These are phyloP conservation scores for Coniochaeta sp. DNA, from an alignment of 2,329 filamentous ascomycete genomes.

Conservation along the genomic window DNA sequence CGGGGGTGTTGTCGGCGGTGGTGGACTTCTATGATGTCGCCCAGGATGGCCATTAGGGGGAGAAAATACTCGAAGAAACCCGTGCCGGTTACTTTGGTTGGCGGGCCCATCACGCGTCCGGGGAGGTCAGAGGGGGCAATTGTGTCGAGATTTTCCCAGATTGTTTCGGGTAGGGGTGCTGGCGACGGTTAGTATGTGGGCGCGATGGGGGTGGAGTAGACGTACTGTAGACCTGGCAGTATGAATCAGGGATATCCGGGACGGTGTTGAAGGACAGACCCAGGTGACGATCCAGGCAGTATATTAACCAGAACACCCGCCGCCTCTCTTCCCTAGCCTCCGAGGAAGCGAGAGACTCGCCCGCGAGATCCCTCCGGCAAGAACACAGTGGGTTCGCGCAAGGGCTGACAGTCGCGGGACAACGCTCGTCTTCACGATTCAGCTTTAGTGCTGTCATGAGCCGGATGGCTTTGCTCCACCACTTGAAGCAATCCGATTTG, in stretches of 20 bases:
- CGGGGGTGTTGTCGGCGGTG: constrained; percentile 34
- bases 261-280: constrained; percentile 38
- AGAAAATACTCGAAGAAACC: constrained; percentile 44
- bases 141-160: constrained; percentile 31
- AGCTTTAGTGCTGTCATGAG: constrained; percentile 30
- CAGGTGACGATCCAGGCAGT: constrained; percentile 38
- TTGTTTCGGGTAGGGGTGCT: constrained; percentile 31
- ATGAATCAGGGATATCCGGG: constrained; percentile 36
- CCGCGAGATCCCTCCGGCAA: constrained; percentile 22
- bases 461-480: constrained; percentile 36
- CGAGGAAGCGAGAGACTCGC: constrained; percentile 17
- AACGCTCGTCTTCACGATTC: constrained; percentile 29
- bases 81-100: constrained; percentile 29
- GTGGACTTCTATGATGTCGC: constrained; percentile 41
- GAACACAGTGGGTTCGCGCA: constrained; percentile 24
- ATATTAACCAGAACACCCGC: constrained; percentile 40
- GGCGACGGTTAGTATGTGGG: too few species aligned
- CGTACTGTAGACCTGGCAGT: constrained; percentile 33
- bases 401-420: constrained; percentile 14
- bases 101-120: constrained; percentile 27
- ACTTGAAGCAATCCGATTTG: constrained; percentile 39
- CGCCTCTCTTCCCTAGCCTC: constrained; percentile 40
- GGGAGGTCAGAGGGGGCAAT: constrained; percentile 23
- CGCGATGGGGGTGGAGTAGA: background rate
- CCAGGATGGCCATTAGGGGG: constrained; percentile 40